These are phyloP conservation scores for Lactarius deliciosus DNA, from an alignment of 768 basidiomycete genomes.

Conservation along the genomic window DNA sequence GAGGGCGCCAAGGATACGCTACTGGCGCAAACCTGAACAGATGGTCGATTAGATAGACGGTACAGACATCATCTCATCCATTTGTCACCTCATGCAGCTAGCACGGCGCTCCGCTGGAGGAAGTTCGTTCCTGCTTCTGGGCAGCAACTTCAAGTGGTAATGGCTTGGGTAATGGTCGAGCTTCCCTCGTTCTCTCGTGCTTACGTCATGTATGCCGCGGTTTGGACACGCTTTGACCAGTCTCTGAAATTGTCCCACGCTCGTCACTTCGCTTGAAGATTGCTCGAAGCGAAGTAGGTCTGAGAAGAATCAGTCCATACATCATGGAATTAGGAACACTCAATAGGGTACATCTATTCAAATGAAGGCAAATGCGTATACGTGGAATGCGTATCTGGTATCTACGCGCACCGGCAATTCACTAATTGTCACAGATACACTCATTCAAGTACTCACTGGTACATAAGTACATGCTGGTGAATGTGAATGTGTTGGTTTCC, in stretches of 20 bases:
- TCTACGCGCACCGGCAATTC: neutral
- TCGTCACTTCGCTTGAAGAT: neutral
- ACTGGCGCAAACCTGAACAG: neutral
- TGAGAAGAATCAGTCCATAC: neutral
- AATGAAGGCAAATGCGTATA: neutral
- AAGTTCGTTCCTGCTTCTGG: no score
- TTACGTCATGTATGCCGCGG: neutral
- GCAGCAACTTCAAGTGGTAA: no score
- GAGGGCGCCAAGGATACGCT: neutral
- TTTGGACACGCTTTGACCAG: neutral
- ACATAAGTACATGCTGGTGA: slow-evolving; percentile 8
- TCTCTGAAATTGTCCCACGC: neutral
- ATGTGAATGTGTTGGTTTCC: slow-evolving; percentile 12
- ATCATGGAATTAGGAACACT: neutral
- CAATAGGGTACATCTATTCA: neutral
- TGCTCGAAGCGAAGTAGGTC: neutral
- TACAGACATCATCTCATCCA: neutral
- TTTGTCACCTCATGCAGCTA: no score
- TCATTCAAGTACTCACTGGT: slow-evolving; percentile 10
- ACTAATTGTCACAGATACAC: neutral
- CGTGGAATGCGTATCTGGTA: neutral
- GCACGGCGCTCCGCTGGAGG: no score
- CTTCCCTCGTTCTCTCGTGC: neutral
- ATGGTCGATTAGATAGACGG: neutral
- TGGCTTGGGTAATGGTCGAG: no score